phyloP scores from a whole-genome alignment of 805 yeast species.

The Candida schatavii region DNA sequence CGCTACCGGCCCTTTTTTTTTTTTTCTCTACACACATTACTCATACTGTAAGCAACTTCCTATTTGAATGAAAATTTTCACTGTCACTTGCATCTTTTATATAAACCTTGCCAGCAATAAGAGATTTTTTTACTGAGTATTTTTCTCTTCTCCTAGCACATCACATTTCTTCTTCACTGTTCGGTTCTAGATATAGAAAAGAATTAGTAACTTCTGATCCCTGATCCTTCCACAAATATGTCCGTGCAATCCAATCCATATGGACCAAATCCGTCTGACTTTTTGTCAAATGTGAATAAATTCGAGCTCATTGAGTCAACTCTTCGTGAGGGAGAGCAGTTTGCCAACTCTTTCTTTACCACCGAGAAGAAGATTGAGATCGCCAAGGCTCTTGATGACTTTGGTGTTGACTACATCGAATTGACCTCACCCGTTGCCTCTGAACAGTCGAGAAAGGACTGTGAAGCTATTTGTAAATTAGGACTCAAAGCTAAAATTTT shows the following conservation, averaged over 20 bases:
- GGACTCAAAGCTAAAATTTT: conserved; percentile 57
- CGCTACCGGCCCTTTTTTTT: background rate
- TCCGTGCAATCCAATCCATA: conserved; percentile 44
- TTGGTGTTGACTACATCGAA: conserved; percentile 61
- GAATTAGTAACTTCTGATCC: background rate
- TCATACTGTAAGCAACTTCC: background rate
- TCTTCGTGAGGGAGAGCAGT: conserved; percentile 62
- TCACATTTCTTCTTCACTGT: conserved; percentile 2
- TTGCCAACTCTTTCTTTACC: conserved; percentile 59
- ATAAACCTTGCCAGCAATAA: background rate
- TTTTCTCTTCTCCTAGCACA: background rate
- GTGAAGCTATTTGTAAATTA: conserved; percentile 58
- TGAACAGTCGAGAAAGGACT: conserved; percentile 55
- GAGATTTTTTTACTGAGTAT: background rate
- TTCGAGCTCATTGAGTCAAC: conserved; percentile 58
- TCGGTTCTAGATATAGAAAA: background rate
- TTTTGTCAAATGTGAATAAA: conserved; percentile 50
- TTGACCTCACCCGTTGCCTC: conserved; percentile 59
- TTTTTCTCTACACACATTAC: background rate
- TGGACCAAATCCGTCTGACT: conserved; percentile 59
- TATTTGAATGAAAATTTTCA: background rate
- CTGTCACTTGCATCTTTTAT: background rate
- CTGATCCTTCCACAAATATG: conserved; percentile 12
- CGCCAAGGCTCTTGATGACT: conserved; percentile 59
- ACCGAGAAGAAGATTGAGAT: conserved; percentile 56